These are phyloP conservation scores for Platanthera zijinensis DNA, from an alignment of 106 monocot genomes.

Conservation along the genomic window DNA sequence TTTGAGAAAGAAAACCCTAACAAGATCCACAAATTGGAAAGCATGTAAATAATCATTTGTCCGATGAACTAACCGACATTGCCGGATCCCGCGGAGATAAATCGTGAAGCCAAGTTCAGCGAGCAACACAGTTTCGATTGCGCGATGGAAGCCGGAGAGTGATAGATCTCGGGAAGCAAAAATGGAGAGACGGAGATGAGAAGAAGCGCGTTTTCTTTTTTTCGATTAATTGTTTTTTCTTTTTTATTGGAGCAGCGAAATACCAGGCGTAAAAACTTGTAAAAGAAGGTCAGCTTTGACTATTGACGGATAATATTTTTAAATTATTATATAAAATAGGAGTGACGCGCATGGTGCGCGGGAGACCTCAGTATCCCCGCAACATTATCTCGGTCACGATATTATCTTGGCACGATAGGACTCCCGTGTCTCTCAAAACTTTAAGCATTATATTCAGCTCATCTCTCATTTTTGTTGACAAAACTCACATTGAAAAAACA, in stretches of 20 bases:
- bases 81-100: background rate
- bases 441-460: no score
- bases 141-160: background rate
- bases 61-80: conserved; percentile 9
- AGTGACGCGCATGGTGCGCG: no score
- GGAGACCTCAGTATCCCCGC: no score
- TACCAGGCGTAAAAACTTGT: no score
- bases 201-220: background rate
- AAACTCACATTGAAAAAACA: no score
- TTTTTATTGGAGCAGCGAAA: background rate
- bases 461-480: no score
- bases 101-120: background rate
- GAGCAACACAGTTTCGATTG: background rate
- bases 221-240: background rate
- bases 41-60: background rate
- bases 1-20: background rate
- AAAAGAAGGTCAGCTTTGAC: no score
- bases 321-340: no score
- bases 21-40: background rate
- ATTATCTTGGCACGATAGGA: no score
- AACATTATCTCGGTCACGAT: no score
- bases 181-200: background rate
- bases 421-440: no score
- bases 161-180: background rate
- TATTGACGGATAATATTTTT: no score